Evolutionary conservation across 495 filamentous ascomycete species (phyloP).

Genomic region (Trichoderma asperelloides): DNA sequence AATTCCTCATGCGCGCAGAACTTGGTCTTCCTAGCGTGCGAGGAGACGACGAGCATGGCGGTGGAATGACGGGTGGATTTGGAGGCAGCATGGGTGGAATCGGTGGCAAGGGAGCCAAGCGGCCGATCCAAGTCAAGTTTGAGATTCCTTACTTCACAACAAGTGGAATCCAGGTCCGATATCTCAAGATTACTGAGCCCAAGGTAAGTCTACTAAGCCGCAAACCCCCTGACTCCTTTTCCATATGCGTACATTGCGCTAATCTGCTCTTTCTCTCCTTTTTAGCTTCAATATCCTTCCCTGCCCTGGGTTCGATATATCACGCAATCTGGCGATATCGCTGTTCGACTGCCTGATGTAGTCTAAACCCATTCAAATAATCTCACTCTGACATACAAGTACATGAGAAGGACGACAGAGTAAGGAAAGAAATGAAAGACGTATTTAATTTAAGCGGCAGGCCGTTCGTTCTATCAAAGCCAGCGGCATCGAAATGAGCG

Average conservation of each 20-base stretch:
- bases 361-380: conserved; percentile 37
- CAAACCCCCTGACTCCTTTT: conserved; percentile 5
- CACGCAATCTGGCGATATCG: conserved; percentile 92
- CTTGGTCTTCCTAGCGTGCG: conserved; percentile 88
- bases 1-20: conserved; percentile 99
- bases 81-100: conserved; percentile 90
- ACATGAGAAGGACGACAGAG: neutral
- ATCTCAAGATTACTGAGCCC: conserved; percentile 98
- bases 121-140: conserved; percentile 97
- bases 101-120: conserved; percentile 73
- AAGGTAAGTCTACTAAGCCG: conserved; percentile 58
- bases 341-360: conserved; percentile 82
- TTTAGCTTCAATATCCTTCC: conserved; percentile 90
- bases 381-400: neutral
- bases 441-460: too few species aligned
- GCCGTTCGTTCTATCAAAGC: too few species aligned
- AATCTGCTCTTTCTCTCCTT: neutral
- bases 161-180: conserved; percentile 94
- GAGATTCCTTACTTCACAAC: conserved; percentile 99
- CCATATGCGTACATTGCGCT: neutral
- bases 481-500: too few species aligned
- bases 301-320: conserved; percentile 98
- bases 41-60: conserved; percentile 91
- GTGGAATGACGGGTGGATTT: conserved; percentile 93
- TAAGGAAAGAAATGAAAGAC: neutral